A percentile compares a stretch with the other conserved stretches of the same genome.
These are phyloP conservation scores for Leishmania gerbilli DNA, from an alignment of 208 protist genomes.

Conservation along the genomic window DNA sequence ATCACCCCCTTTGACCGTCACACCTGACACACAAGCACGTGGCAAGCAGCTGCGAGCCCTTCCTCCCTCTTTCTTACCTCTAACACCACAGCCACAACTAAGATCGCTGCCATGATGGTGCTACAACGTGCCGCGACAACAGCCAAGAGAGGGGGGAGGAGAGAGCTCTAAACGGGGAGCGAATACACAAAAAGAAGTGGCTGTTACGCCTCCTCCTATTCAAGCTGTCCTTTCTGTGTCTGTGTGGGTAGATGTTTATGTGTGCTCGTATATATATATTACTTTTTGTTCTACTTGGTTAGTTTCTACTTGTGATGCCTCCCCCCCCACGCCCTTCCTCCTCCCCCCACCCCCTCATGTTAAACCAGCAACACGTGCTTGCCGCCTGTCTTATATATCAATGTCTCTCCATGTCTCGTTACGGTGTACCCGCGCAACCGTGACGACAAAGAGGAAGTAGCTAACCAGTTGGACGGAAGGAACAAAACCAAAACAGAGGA, in stretches of 20 bases:
- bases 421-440: background rate
- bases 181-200: background rate
- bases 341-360: background rate
- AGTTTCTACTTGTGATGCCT: background rate
- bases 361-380: background rate
- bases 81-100: background rate
- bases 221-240: background rate
- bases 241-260: background rate
- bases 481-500: background rate
- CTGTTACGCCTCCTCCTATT: no score
- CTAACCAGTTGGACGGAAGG: background rate
- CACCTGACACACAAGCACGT: background rate
- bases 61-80: slow-evolving; percentile 5
- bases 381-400: background rate
- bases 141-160: background rate
- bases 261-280: background rate
- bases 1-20: background rate
- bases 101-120: background rate
- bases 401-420: background rate
- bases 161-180: background rate
- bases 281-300: background rate
- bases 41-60: background rate
- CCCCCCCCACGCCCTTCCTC: background rate
- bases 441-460: background rate
- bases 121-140: background rate